phyloP scores from a whole-genome alignment of 768 basidiomycete genomes.

The Guyanaporus albipodus region DNA sequence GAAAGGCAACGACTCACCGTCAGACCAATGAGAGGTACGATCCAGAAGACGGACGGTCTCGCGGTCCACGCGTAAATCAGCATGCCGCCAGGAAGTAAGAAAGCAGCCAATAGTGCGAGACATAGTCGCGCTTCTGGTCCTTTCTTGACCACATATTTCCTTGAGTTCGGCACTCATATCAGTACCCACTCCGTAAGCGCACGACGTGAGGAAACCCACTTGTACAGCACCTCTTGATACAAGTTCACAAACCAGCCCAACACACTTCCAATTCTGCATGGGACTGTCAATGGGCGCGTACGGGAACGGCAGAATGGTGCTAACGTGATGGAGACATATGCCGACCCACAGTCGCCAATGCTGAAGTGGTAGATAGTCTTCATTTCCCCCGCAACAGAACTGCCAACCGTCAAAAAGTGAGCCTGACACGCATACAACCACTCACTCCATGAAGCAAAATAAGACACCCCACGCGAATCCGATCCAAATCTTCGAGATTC shows the following conservation, averaged over 20 bases:
- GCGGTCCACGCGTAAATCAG: conserved; percentile 74
- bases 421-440: neutral
- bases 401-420: conserved; percentile 20
- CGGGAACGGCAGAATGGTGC: conserved; percentile 11
- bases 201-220: conserved; percentile 30
- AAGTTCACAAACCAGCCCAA: conserved; percentile 45
- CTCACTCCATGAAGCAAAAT: conserved; percentile 62
- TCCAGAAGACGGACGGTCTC: conserved; percentile 54
- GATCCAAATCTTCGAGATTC: conserved; percentile 52
- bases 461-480: conserved; percentile 75
- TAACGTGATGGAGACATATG: conserved; percentile 56
- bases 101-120: conserved; percentile 48
- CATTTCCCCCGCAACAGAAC: conserved; percentile 58
- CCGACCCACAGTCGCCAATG: conserved; percentile 53
- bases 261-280: conserved; percentile 49
- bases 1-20: conserved; percentile 15
- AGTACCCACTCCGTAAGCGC: neutral
- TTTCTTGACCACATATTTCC: conserved; percentile 27
- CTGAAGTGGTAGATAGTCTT: conserved; percentile 54
- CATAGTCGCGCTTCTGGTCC: conserved; percentile 62
- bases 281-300: neutral
- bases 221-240: conserved; percentile 49
- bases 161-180: conserved; percentile 14
- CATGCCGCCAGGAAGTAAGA: conserved; percentile 57
- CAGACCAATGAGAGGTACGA: conserved; percentile 34